phyloP scores from a whole-genome alignment of 352 stramenopile genomes.

The Pythium sp. region DNA sequence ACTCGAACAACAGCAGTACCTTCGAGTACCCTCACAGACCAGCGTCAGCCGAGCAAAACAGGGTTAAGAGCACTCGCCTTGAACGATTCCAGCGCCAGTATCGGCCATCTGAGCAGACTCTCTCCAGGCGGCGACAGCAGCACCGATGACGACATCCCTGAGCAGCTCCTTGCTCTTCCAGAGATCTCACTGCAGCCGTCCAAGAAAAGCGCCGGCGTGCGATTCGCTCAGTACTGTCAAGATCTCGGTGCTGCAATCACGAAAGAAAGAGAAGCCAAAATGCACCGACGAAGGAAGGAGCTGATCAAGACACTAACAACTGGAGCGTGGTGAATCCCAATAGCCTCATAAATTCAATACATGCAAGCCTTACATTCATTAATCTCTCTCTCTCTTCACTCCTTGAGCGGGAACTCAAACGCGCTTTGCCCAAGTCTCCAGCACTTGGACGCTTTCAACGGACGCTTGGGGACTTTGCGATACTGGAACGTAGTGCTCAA shows the following conservation, averaged over 20 bases:
- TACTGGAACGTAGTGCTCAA: constrained; percentile 25
- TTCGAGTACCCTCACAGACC: background rate
- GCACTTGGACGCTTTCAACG: constrained; percentile 70
- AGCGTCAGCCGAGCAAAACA: constrained; percentile 4
- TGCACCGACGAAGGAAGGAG: constrained; percentile 42
- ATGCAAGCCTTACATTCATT: constrained; percentile 34
- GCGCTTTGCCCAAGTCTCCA: constrained; percentile 52
- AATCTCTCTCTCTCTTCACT: constrained; percentile 18
- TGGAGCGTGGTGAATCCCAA: constrained; percentile 20
- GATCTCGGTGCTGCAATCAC: constrained; percentile 16
- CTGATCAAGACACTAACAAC: constrained; percentile 42
- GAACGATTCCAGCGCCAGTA: constrained; percentile 7
- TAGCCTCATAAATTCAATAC: background rate
- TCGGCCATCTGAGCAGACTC: background rate
- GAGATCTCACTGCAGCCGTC: constrained; percentile 19
- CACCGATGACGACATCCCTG: background rate
- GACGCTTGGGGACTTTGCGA: constrained; percentile 62
- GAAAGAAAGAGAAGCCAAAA: constrained; percentile 32
- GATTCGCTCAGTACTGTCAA: constrained; percentile 27
- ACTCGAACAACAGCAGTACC: background rate
- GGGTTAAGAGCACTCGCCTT: background rate
- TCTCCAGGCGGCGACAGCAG: background rate
- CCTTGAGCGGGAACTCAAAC: constrained; percentile 29
- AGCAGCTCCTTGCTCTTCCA: constrained; percentile 8
- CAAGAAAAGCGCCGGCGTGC: constrained; percentile 9